Conservation (phyloP, 805 yeast genomes). For the Lipomyces sp. region DNA sequence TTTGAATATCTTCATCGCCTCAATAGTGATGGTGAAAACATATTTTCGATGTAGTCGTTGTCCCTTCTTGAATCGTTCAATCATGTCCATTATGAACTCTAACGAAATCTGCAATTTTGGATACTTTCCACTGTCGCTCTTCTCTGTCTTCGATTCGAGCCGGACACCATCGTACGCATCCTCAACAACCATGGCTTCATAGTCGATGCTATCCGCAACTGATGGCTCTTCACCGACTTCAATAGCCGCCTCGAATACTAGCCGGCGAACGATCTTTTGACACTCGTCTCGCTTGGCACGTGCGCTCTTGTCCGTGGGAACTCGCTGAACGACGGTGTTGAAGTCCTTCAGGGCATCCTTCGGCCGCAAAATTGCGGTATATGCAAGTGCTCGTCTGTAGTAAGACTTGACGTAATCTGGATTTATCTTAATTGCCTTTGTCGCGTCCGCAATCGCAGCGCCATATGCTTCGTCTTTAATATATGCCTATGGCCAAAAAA, state of each 20-base stretch:
- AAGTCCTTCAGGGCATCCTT: slow-evolving; percentile 75
- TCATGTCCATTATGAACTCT: slow-evolving; percentile 66
- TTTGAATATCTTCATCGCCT: slow-evolving; percentile 65
- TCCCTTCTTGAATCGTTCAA: slow-evolving; percentile 73
- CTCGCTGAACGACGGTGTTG: slow-evolving; percentile 60
- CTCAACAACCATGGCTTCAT: slow-evolving; percentile 53
- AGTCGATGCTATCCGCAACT: slow-evolving; percentile 55
- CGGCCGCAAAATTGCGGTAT: slow-evolving; percentile 75
- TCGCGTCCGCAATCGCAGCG: slow-evolving; percentile 78
- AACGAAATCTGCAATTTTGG: slow-evolving; percentile 49
- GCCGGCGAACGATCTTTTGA: slow-evolving; percentile 65
- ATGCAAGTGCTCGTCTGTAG: slow-evolving; percentile 84
- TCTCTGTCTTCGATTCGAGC: slow-evolving; percentile 46
- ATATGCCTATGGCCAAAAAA: slow-evolving; percentile 58
- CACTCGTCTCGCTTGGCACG: slow-evolving; percentile 65
- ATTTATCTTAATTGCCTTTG: slow-evolving; percentile 69
- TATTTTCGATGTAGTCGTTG: slow-evolving; percentile 78
- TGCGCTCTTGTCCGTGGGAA: slow-evolving; percentile 75
- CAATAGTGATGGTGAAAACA: slow-evolving; percentile 78
- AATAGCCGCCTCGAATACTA: slow-evolving; percentile 86
- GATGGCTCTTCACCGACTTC: slow-evolving; percentile 66
- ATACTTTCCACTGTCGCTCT: slow-evolving; percentile 39
- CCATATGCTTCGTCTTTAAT: slow-evolving; percentile 88
- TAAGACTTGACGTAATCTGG: slow-evolving; percentile 74
- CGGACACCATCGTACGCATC: slow-evolving; percentile 63